These are phyloP conservation scores for Candida tallmaniae DNA, from an alignment of 805 yeast species.

Conservation along the genomic window DNA sequence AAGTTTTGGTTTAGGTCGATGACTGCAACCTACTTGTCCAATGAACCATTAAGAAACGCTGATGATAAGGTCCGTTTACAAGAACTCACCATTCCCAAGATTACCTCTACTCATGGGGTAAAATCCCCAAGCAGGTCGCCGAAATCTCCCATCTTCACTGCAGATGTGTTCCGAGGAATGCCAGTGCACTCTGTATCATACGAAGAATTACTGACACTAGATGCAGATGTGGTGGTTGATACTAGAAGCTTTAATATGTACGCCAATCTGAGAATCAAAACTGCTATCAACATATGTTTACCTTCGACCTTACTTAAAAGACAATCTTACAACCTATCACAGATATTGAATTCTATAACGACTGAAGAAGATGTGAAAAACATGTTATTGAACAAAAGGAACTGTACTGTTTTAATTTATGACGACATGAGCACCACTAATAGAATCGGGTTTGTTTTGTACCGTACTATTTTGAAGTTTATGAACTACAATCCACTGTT, in stretches of 20 bases:
- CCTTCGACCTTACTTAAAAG: slow-evolving; percentile 44
- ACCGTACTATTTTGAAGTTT: slow-evolving; percentile 33
- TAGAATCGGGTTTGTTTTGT: slow-evolving; percentile 22
- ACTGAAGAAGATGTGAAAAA: slow-evolving; percentile 18
- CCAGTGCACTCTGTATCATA: background rate
- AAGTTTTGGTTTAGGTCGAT: too few species aligned
- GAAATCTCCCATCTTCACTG: slow-evolving; percentile 4
- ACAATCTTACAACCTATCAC: slow-evolving; percentile 26
- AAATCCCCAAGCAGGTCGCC: slow-evolving; percentile 4
- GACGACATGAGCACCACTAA: slow-evolving; percentile 23
- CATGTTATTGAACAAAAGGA: slow-evolving; percentile 12
- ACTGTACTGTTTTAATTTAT: slow-evolving; percentile 28
- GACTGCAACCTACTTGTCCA: too few species aligned
- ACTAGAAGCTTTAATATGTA: slow-evolving; percentile 37
- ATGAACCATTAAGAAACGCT: too few species aligned
- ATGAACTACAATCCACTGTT: slow-evolving; percentile 12
- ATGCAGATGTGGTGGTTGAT: slow-evolving; percentile 25
- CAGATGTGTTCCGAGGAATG: slow-evolving; percentile 2
- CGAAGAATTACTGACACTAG: background rate
- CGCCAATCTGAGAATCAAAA: slow-evolving; percentile 22
- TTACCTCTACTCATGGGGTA: too few species aligned
- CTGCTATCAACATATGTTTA: slow-evolving; percentile 36
- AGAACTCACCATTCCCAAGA: too few species aligned
- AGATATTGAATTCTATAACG: slow-evolving; percentile 28
- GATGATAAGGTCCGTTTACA: too few species aligned